Base-by-base conservation (phyloP, 139 green algal genomes). In the Diplosphaera chodatii region DNA sequence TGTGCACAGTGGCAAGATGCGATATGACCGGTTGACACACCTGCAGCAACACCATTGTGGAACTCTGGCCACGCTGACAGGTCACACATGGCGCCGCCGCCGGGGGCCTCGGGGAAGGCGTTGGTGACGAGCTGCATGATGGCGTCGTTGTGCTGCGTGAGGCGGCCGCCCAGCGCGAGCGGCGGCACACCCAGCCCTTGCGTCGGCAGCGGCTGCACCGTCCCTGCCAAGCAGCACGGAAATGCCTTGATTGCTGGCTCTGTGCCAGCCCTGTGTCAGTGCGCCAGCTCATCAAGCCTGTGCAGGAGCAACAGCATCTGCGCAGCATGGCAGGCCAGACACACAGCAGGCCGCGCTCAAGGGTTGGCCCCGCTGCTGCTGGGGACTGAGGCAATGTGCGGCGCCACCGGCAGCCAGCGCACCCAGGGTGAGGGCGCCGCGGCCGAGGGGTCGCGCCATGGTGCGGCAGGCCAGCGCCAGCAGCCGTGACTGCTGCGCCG, bases 1-100 rank as follows among this genome's bases (percentile, higher is more conserved):
- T 48, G 6, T 48, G 37, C 37, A 48, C 37, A 20, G 8, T 20
- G 55, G 30, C 64, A 27, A 68, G 28, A 3, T 4, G 1, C 28
- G 6, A 30, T 37, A 31, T 56, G 0, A 22, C 4, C 10, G 32
- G 25, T 0, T 55, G 32, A 29, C 41, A 29, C 32, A 72, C 75
- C 75, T 65, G 88, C 81, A 0, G 91, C 91, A 18, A 88, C 90
- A 5, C 93, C 95, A 71, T 98, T 97, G 87, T 99, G 94, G 80
- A 98, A 99, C 79, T 99, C 91, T 1, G 94, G 89, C 95, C 95
- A 99, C 1, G 85, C 89, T 0, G 86, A 92, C 28, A 92, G 64
- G 32, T 95, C 88, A 21, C 80, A 80, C 0, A 82, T 72, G 8
- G 84, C 90, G 13, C 87, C 88, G 4, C 80, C 82, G 64, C 83